A percentile compares a stretch with the other conserved stretches of the same genome.
phyloP scores from a whole-genome alignment of 495 filamentous ascomycete species.

The Daldinia caldariorum region DNA sequence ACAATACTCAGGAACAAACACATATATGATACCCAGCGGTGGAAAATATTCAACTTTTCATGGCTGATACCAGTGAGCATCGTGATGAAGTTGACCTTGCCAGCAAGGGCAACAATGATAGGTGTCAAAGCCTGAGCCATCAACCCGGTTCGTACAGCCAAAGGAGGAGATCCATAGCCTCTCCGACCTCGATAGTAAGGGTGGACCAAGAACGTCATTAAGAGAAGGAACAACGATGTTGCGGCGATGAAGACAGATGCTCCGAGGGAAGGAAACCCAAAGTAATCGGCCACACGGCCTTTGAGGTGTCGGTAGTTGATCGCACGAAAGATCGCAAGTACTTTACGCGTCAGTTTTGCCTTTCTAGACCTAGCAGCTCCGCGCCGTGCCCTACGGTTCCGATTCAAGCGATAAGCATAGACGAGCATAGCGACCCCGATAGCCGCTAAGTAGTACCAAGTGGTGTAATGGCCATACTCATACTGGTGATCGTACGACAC shows the following conservation, averaged over 20 bases:
- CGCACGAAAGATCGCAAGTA: conserved; percentile 37
- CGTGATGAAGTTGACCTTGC: conserved; percentile 57
- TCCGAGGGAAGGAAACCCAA: conserved; percentile 48
- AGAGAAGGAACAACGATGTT: conserved; percentile 41
- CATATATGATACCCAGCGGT: conserved; percentile 62
- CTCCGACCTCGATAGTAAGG: conserved; percentile 51
- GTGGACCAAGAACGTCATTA: conserved; percentile 46
- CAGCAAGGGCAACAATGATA: conserved; percentile 57
- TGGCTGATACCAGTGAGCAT: conserved; percentile 64
- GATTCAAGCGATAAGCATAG: conserved; percentile 31
- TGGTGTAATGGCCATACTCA: conserved; percentile 49
- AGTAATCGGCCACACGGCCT: conserved; percentile 34
- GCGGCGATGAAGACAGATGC: conserved; percentile 27
- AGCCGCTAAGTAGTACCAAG: conserved; percentile 49
- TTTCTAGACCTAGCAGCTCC: neutral
- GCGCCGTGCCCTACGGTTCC: conserved; percentile 22
- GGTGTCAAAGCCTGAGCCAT: conserved; percentile 62
- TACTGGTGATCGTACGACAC: conserved; percentile 48
- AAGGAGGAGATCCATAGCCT: conserved; percentile 56
- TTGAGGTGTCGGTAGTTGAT: conserved; percentile 48
- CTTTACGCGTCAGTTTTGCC: conserved; percentile 27
- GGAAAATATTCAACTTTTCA: conserved; percentile 65
- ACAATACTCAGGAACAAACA: conserved; percentile 62
- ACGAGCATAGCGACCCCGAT: conserved; percentile 46
- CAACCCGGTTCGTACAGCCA: conserved; percentile 61